phyloP scores from a whole-genome alignment of 768 basidiomycete genomes.

The Podaxis sp. region DNA sequence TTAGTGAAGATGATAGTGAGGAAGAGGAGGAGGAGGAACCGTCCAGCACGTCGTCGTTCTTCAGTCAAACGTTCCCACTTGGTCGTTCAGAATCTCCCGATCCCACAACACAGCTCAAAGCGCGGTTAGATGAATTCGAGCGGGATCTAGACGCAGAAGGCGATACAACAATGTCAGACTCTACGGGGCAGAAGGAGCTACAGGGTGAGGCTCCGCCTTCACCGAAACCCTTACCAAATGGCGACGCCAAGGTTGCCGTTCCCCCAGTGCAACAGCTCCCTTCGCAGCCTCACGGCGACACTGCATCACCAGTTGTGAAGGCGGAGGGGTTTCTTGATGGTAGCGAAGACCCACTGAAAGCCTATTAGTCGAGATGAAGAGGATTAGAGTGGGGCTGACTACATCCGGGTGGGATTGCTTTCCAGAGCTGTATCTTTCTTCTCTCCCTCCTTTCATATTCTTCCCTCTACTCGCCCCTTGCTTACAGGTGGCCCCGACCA shows the following conservation, averaged over 20 bases:
- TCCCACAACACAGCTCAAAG: conserved; percentile 56
- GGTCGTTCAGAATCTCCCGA: conserved; percentile 46
- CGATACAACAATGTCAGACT: conserved; percentile 31
- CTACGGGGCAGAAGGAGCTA: conserved; percentile 23
- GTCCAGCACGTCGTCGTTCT: conserved; percentile 42
- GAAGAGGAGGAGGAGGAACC: conserved; percentile 55
- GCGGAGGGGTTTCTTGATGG: conserved; percentile 66
- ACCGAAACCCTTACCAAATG: conserved; percentile 45
- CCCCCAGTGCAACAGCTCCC: conserved; percentile 49
- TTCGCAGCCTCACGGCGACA: conserved; percentile 53
- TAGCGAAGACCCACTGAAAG: conserved; percentile 58
- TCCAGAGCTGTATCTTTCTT: neutral
- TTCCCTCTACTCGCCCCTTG: conserved; percentile 19
- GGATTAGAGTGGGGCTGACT: conserved; percentile 11
- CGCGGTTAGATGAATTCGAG: conserved; percentile 65
- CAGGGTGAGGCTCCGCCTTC: conserved; percentile 50
- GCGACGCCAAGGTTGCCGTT: conserved; percentile 34
- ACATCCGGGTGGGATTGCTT: neutral
- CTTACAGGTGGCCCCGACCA: conserved; percentile 16
- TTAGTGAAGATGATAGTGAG: conserved; percentile 63
- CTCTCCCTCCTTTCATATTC: conserved; percentile 15
- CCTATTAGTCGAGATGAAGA: conserved; percentile 19
- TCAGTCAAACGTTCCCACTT: conserved; percentile 47
- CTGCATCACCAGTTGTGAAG: conserved; percentile 49
- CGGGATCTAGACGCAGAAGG: conserved; percentile 42